A percentile compares a stretch with the other conserved stretches of the same genome.
These are phyloP conservation scores for Sarcocystis neurona DNA, from an alignment of 169 alveolate genomes.

Conservation along the genomic window DNA sequence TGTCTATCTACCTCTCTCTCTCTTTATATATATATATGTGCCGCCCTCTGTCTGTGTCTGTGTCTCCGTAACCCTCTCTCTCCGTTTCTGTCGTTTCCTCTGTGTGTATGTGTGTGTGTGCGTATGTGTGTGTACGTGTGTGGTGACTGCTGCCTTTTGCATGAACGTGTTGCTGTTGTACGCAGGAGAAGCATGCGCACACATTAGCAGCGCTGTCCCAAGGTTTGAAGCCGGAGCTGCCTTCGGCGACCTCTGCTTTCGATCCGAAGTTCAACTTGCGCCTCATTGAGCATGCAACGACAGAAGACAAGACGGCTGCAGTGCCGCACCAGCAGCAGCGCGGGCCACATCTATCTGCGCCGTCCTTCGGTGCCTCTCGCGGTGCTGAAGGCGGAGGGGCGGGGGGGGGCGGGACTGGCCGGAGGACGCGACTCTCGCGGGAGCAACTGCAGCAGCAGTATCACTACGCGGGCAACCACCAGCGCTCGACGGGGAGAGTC, in stretches of 20 bases:
- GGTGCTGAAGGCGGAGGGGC: too few relatives aligned
- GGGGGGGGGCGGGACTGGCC: too few relatives aligned
- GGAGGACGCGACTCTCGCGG: too few relatives aligned
- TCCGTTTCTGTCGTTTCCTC: background rate
- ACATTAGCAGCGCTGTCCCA: constrained; percentile 38
- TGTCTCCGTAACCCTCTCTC: background rate
- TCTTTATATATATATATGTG: background rate
- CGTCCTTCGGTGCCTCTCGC: too few relatives aligned
- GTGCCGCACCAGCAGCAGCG: too few relatives aligned
- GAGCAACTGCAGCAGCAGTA: too few relatives aligned
- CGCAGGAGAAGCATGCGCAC: constrained; percentile 53
- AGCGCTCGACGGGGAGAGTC: too few relatives aligned
- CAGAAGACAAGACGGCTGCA: too few relatives aligned
- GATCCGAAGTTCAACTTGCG: constrained; percentile 53
- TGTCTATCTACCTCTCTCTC: background rate
- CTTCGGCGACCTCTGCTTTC: background rate
- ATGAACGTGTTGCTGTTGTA: background rate
- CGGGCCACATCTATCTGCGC: too few relatives aligned
- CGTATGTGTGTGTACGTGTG: too few relatives aligned
- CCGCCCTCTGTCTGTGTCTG: background rate
- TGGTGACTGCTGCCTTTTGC: too few relatives aligned
- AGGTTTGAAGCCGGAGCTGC: constrained; percentile 34
- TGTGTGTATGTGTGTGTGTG: background rate
- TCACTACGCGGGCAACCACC: too few relatives aligned
- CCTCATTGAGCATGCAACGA: constrained; percentile 45